phyloP scores from a whole-genome alignment of 108 stramenopile species.

The Parmales sp. region DNA sequence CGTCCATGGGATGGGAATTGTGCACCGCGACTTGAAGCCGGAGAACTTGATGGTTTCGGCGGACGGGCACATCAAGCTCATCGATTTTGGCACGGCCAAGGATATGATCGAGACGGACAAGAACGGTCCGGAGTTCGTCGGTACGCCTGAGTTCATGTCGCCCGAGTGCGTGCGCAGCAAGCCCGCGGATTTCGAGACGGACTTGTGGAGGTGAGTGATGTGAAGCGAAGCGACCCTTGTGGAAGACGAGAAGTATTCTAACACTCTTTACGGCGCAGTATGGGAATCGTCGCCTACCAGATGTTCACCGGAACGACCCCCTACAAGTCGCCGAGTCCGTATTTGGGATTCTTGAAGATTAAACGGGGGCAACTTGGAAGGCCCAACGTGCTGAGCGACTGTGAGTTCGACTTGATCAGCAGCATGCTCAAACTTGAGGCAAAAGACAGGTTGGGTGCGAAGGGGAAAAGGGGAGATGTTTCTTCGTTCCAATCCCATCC shows the following conservation, averaged over 20 bases:
- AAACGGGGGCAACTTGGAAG: constrained; percentile 39
- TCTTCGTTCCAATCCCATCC: constrained; percentile 15
- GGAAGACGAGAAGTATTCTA: neutral
- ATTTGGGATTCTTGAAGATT: constrained; percentile 74
- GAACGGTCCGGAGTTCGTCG: constrained; percentile 97
- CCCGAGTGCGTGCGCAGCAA: constrained; percentile 81
- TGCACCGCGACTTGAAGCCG: constrained; percentile 95
- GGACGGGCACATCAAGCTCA: constrained; percentile 73
- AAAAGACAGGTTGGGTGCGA: constrained; percentile 55
- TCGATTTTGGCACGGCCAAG: constrained; percentile 97
- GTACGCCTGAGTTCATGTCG: constrained; percentile 97
- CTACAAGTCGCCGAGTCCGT: constrained; percentile 71
- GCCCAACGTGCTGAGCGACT: constrained; percentile 51
- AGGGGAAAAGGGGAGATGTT: constrained; percentile 29
- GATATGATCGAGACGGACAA: constrained; percentile 80
- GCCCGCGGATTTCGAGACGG: constrained; percentile 35
- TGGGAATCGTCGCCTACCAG: no score
- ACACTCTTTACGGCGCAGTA: no score
- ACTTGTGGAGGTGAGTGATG: constrained; percentile 66
- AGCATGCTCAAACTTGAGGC: constrained; percentile 53
- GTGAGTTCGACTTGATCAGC: constrained; percentile 63
- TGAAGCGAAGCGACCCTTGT: neutral
- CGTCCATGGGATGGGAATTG: constrained; percentile 75
- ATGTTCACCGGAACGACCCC: constrained; percentile 61
- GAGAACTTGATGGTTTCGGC: constrained; percentile 78